Percentiles rank a stretch among this genome's conserved stretches.
Conservation (phyloP, 169 alveolate genomes). For the Plasmodium coatneyi region DNA sequence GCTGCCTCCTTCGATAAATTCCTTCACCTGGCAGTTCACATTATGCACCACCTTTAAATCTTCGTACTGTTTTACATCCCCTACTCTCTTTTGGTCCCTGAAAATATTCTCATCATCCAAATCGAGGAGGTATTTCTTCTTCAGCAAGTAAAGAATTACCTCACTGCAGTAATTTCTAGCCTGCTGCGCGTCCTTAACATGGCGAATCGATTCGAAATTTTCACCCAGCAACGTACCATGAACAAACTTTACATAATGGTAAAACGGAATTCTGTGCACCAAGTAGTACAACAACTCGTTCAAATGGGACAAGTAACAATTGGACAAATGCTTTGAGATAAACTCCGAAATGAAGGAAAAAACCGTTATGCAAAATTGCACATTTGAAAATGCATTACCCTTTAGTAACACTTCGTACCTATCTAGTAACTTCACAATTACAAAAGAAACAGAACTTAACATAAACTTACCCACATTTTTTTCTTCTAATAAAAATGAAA, state of each 20-base stretch:
- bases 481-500: not conserved
- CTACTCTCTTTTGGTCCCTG: slow-evolving; percentile 50
- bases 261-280: slow-evolving; percentile 24
- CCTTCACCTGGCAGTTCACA: slow-evolving; percentile 1
- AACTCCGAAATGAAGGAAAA: slow-evolving; percentile 13
- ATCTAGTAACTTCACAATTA: slow-evolving; percentile 42
- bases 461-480: not conserved
- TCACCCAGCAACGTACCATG: slow-evolving; percentile 8
- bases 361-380: not conserved
- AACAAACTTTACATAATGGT: slow-evolving; percentile 34
- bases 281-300: slow-evolving; percentile 60
- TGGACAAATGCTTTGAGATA: slow-evolving; percentile 15
- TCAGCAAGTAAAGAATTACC: slow-evolving; percentile 53
- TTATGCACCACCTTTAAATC: slow-evolving; percentile 5
- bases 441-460: slow-evolving; percentile 18
- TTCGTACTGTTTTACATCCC: not conserved
- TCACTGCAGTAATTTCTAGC: slow-evolving; percentile 34
- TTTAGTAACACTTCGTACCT: slow-evolving; percentile 11
- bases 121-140: slow-evolving; percentile 47
- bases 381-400: slow-evolving; percentile 17
- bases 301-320: not conserved
- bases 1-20: not conserved
- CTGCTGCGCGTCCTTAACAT: slow-evolving; percentile 18
- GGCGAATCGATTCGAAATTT: not conserved
- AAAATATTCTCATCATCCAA: slow-evolving; percentile 35